These are phyloP conservation scores for Malus hybrid DNA, from an alignment of 331 rosid species.

Conservation along the genomic window DNA sequence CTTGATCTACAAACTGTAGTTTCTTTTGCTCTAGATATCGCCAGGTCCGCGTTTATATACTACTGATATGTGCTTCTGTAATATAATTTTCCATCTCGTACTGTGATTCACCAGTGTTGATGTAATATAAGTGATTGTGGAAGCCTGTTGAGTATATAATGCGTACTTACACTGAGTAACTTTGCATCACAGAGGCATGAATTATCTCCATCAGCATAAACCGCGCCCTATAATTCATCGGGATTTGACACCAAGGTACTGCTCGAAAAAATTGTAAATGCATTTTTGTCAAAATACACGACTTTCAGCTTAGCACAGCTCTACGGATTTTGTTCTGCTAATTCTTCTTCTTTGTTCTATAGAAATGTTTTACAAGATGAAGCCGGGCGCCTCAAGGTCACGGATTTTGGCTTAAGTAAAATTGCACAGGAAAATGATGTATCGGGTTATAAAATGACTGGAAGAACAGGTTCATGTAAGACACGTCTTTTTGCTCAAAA, in stretches of 20 bases:
- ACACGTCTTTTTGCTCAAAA: not conserved
- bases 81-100: not conserved
- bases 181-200: conserved; percentile 17
- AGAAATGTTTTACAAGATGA: conserved; percentile 31
- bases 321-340: not conserved
- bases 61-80: no score
- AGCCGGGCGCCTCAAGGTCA: conserved; percentile 23
- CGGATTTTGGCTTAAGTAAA: conserved; percentile 28
- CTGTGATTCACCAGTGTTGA: no score
- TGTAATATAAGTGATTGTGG: no score
- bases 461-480: conserved; percentile 28
- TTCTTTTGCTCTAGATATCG: conserved; percentile 21
- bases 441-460: conserved; percentile 26
- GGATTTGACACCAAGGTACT: conserved; percentile 28
- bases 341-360: not conserved
- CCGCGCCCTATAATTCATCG: conserved; percentile 26
- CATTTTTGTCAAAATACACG: no score
- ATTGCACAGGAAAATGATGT: conserved; percentile 19
- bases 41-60: conserved; percentile 1
- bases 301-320: no score
- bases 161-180: not conserved
- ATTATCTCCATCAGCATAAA: conserved; percentile 26
- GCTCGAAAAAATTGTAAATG: no score
- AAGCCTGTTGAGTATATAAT: no score
- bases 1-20: conserved; percentile 12